Evolutionary conservation across 2,329 filamentous ascomycete genomes (phyloP), one percentile per base, ranked within the genome.

Genomic region (Colletotrichum filicis): DNA sequence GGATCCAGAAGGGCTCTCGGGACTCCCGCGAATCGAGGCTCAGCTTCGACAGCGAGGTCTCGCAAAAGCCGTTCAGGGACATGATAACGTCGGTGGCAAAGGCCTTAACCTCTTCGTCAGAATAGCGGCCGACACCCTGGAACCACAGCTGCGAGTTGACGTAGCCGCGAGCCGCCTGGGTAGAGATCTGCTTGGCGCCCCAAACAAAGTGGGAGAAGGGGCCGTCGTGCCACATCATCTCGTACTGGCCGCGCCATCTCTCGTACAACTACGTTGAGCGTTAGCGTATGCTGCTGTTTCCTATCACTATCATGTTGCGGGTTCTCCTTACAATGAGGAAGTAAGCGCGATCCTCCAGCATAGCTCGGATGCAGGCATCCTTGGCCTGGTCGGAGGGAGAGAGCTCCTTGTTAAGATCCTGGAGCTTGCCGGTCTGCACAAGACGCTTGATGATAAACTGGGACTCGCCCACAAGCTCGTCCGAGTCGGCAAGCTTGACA

Each of bases 1-100:
- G 63, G 32, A 78, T 75, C 76, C 76, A 78, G 71, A 78, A 78
- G 6, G 75, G 75, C 67, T 70, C 62, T 57, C 59, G 57, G 12
- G 68, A 58, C 49, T 66, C 62, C 58, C 59, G 53, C 35, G 68
- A 62, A 35, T 66, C 62, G 22, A 68, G 56, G 2, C 32, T 60
- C 28, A 66, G 60, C 68, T 73, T 75, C 35, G 67, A 71, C 42
- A 62, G 32, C 24, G 75, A 60, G 2, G 66, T 71, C 65, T 62
- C 71, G 32, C 74, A 76, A 35, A 74, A 74, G 19, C 68, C 76
- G 16, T 67, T 76, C 35, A 77, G 53, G 5, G 69, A 74, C 16
- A 60, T 75, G 59, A 77, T 26, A 11, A 71, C 75, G n/a, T 78
- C 75, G 22, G 60, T 46, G 26, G 61, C 67, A 58, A 78, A 74